Conservation (phyloP, 1,284 basidiomycete species). For the Apiotrichum mycotoxinovorans region DNA sequence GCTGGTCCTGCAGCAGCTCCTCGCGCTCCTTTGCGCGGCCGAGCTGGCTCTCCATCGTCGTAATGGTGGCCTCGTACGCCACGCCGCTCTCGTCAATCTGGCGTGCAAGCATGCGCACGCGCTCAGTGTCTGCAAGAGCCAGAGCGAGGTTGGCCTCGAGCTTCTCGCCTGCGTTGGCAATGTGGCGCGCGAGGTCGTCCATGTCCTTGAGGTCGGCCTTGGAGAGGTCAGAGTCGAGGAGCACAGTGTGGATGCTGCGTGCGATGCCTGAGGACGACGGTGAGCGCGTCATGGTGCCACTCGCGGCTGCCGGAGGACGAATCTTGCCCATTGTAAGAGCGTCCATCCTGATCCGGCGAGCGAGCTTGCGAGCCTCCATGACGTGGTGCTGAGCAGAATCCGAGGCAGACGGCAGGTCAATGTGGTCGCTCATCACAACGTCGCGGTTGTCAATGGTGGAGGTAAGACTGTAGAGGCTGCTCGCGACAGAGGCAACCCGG, state of each 20-base stretch:
- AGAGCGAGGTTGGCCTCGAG: constrained; percentile 29
- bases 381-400: constrained; percentile 10
- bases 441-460: constrained; percentile 14
- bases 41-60: constrained; percentile 62
- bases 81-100: constrained; percentile 1
- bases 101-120: constrained; percentile 18
- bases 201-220: constrained; percentile 10
- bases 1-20: constrained; percentile 68
- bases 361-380: constrained; percentile 12
- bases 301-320: not conserved
- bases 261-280: constrained; percentile 30
- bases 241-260: constrained; percentile 9
- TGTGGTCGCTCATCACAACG: constrained; percentile 19
- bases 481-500: not conserved
- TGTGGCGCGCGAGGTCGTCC: constrained; percentile 30
- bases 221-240: not conserved
- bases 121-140: constrained; percentile 29
- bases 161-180: constrained; percentile 30
- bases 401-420: constrained; percentile 13
- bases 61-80: constrained; percentile 60
- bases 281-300: constrained; percentile 40
- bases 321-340: constrained; percentile 8
- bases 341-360: constrained; percentile 9
- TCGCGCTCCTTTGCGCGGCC: constrained; percentile 66
- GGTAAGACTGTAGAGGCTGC: constrained; percentile 1